Base-by-base conservation (phyloP, 768 basidiomycete species). In the Hortiboletus flavorubellus region DNA sequence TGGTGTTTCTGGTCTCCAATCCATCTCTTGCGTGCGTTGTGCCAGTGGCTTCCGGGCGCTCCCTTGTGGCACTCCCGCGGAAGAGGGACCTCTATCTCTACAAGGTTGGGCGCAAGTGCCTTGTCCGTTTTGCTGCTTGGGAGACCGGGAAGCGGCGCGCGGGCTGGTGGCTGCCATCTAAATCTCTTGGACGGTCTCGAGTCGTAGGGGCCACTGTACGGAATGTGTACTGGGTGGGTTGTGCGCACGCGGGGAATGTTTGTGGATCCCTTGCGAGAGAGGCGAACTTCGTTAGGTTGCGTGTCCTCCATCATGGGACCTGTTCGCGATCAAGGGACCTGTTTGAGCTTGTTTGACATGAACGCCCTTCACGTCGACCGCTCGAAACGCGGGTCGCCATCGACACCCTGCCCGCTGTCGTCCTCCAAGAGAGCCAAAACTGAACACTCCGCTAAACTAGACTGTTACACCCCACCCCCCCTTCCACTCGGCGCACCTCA, bases 231-330 rank as follows among this genome's bases (percentile, higher is more conserved):
- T 29, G 53, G 46, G 12, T 31, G 45, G 23, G 51, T 39, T 5
- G 45, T 18, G 26, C 60, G 56, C 23, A 76, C 67, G 15, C 52
- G 60, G 5, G 74, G 75, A 4, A 76, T 51, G 15, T 37, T 21
- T 0, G 64, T 42, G 8, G 49, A 61, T 0, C 75, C 73, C 51
- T 75, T 76, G 39, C 71, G 69, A 29, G 66, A 51, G 50, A 70
- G 61, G 44, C 73, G 73, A 6, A 66, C 54, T 56, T 76, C 74
- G 56, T 76, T 76, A 18, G 73, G 74, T 48, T 78, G 76, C 2
- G 57, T 55, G 56, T 77, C 76, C 55, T 78, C 76, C 66, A 67
- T 60, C 21, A 21, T 21, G 21, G 14, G 16, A 14, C n/a, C 6
- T 46, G 38, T 39, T 42, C 29, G 9, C 63, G 40, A 14, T 26